Base-by-base conservation (phyloP, 768 basidiomycete genomes). In the Termitomyces sp. region DNA sequence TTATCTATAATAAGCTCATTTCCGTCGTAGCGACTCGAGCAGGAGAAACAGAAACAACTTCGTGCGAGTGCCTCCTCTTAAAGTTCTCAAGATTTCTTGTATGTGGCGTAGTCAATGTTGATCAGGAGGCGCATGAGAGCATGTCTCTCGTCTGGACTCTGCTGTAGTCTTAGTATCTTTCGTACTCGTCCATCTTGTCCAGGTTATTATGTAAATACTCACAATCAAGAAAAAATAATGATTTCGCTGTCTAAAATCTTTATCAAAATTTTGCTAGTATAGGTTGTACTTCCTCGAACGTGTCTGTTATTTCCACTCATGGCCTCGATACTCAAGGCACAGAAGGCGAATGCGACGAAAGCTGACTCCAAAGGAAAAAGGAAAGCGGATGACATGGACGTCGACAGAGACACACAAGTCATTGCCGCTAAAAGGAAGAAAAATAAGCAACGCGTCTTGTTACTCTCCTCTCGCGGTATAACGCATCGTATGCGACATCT, bases 401-500 rank as follows among this genome's bases (percentile, higher is more conserved):
- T 78, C 11, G 79, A 78, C 39, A 75, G 78, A 23, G 73, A 67
- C 25, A 59, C 66, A 5, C 68, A 67, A 34, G 64, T 61, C 23
- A 63, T 67, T 35, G 66, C 63, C 7, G 67, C 75, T 16, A 84
- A 81, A 67, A 79, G 73, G 69, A 85, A 83, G 73, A 85, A 84
- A 70, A 95, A 98, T 77, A 97, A 94, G 80, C 96, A 99, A 77
- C 84, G 95, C 60, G 95, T 98, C 6, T 76, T 99, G 52, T 69
- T 98, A 64, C 83, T 98, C 49, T 93, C 90, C 41, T 98, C 96
- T 49, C 80, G 97, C 56, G 97, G 97, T 52, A 82, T 98, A 54
- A 98, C 94, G 19, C 90, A 95, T 71, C 83, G 97, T 27, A 98
- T 98, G 94, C 77, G 97, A 60, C 97, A 99, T 71, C 77, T 99